These are phyloP conservation scores for Ophiostoma ulmi DNA, from an alignment of 2,329 filamentous ascomycete species.

Conservation along the genomic window DNA sequence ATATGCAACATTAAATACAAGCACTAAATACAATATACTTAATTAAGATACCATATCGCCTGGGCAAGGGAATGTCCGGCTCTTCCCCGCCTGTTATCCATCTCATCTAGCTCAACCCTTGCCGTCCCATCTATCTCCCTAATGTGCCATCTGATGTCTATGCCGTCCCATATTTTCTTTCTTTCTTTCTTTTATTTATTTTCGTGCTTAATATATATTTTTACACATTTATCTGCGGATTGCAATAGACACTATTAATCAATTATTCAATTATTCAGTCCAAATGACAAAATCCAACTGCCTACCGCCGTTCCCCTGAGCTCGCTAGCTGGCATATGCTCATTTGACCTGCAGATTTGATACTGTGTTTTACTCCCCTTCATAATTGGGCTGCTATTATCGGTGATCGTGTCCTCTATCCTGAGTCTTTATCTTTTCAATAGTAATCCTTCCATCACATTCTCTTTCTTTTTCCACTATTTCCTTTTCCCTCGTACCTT, in stretches of 20 bases:
- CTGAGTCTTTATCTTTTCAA: background rate
- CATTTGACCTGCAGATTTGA: background rate
- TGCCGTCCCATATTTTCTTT: background rate
- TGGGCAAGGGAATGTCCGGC: background rate
- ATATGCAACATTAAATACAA: background rate
- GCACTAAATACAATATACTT: background rate
- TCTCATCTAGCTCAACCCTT: conserved; percentile 1
- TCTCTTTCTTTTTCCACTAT: conserved; percentile 5
- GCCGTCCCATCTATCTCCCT: background rate
- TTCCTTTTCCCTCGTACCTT: background rate
- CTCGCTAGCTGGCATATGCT: background rate
- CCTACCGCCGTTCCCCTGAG: too few relatives aligned
- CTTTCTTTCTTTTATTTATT: background rate
- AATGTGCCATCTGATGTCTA: background rate
- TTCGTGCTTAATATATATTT: background rate
- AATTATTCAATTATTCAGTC: too few relatives aligned
- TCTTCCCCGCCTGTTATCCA: background rate
- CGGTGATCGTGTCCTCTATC: background rate
- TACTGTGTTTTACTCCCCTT: background rate
- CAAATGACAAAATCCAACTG: too few relatives aligned
- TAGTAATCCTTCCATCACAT: background rate
- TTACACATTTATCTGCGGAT: too few relatives aligned
- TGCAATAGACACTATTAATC: too few relatives aligned
- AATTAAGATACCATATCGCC: too few relatives aligned
- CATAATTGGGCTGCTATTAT: background rate